Conservation (phyloP, 305 asterid species). For the Caryopteris hybrid region DNA sequence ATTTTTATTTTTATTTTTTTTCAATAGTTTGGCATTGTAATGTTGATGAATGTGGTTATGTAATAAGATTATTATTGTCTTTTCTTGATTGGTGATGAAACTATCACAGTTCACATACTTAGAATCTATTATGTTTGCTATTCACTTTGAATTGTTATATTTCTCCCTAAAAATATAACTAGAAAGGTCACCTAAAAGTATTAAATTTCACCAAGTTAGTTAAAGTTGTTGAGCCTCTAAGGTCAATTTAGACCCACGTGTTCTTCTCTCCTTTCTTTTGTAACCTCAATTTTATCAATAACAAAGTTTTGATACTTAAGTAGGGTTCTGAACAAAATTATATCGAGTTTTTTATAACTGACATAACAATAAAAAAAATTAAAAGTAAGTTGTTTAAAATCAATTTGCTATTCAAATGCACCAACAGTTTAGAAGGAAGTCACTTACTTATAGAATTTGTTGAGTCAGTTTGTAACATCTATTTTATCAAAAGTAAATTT, state of each 20-base stretch:
- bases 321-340: too few species aligned
- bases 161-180: neutral
- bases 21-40: constrained; percentile 12
- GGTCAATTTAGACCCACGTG: constrained; percentile 9
- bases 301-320: too few species aligned
- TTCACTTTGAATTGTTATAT: too few species aligned
- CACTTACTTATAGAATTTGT: too few species aligned
- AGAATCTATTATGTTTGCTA: too few species aligned
- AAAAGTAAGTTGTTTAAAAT: too few species aligned
- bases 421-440: too few species aligned
- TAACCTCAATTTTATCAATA: neutral
- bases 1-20: neutral
- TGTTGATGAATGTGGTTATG: constrained; percentile 15
- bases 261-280: neutral
- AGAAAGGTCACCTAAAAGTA: constrained; percentile 21
- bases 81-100: constrained; percentile 4
- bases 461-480: too few species aligned
- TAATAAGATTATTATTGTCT: constrained; percentile 12
- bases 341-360: too few species aligned
- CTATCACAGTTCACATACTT: neutral
- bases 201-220: constrained; percentile 14
- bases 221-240: constrained; percentile 37
- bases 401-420: too few species aligned
- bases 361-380: too few species aligned
- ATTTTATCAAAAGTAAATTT: too few species aligned